Evolutionary conservation across 495 filamentous ascomycete genomes (phyloP).

Genomic region (Aspergillus diversus): DNA sequence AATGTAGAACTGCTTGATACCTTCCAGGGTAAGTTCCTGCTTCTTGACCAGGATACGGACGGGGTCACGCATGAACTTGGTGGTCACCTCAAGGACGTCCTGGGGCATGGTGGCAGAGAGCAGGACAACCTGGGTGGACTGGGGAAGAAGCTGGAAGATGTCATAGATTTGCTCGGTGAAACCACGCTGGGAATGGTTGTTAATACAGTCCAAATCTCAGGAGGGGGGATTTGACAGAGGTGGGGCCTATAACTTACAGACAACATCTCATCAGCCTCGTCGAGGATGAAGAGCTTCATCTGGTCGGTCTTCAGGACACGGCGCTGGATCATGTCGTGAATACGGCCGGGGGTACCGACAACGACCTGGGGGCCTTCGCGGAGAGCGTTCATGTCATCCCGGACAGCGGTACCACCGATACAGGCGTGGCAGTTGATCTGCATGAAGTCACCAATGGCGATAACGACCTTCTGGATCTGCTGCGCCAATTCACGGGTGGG

Average conservation of each 20-base stretch:
- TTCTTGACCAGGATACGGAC: conserved; percentile 99
- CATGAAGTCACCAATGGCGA: conserved; percentile 99
- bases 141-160: conserved; percentile 97
- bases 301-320: conserved; percentile 89
- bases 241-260: conserved; percentile 62
- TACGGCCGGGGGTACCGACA: conserved; percentile 95
- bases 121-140: conserved; percentile 96
- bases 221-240: background rate
- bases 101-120: conserved; percentile 97
- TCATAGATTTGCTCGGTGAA: conserved; percentile 99
- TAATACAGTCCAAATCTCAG: background rate
- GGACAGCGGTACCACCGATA: conserved; percentile 97
- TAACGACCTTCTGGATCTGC: conserved; percentile 98
- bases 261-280: conserved; percentile 99
- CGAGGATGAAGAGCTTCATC: conserved; percentile 99
- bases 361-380: conserved; percentile 96
- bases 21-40: conserved; percentile 97
- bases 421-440: conserved; percentile 98
- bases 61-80: conserved; percentile 99
- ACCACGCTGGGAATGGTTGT: conserved; percentile 64
- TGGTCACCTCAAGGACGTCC: conserved; percentile 98
- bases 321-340: conserved; percentile 98
- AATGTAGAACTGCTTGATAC: conserved; percentile 99
- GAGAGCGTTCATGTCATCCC: conserved; percentile 96
- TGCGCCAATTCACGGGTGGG: conserved; percentile 97